Evolutionary conservation across 192 early-diverging fungal genomes (phyloP).

Genomic region (Mortierella claussenii): DNA sequence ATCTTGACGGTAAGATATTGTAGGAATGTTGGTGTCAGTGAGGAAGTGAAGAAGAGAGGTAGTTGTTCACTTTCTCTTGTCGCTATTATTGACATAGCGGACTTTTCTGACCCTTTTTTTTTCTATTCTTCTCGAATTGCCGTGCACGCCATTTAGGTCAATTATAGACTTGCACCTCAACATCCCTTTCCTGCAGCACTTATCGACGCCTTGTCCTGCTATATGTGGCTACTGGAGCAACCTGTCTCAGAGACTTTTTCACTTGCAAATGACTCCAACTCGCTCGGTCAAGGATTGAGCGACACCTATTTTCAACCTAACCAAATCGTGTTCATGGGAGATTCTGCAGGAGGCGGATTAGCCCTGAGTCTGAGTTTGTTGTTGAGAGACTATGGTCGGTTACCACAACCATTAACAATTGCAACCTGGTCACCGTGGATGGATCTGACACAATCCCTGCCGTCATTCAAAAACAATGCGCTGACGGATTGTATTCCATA

Average conservation of each 20-base stretch:
- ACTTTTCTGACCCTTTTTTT: neutral
- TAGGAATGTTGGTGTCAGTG: too few relatives aligned
- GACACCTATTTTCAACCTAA: constrained; percentile 44
- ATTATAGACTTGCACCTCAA: constrained; percentile 86
- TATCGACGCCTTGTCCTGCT: constrained; percentile 80
- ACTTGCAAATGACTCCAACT: constrained; percentile 21
- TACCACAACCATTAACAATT: constrained; percentile 64
- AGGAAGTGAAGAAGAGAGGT: too few relatives aligned
- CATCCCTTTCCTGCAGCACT: constrained; percentile 83
- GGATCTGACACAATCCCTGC: constrained; percentile 61
- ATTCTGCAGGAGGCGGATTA: constrained; percentile 73
- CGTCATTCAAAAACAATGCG: constrained; percentile 52
- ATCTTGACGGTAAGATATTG: constrained; percentile 15
- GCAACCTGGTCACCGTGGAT: constrained; percentile 77
- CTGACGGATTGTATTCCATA: constrained; percentile 59
- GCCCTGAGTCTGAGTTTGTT: constrained; percentile 60
- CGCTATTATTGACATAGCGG: too few relatives aligned
- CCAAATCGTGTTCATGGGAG: constrained; percentile 71
- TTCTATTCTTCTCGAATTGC: neutral
- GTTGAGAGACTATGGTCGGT: constrained; percentile 58
- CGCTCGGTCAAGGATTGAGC: neutral
- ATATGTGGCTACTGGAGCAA: constrained; percentile 69
- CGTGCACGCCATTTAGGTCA: constrained; percentile 35
- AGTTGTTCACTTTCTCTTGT: too few relatives aligned
- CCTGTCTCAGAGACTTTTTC: constrained; percentile 50